These are phyloP conservation scores for Arxiozyma slooffiae DNA, from an alignment of 1,139 yeast genomes.

Conservation along the genomic window DNA sequence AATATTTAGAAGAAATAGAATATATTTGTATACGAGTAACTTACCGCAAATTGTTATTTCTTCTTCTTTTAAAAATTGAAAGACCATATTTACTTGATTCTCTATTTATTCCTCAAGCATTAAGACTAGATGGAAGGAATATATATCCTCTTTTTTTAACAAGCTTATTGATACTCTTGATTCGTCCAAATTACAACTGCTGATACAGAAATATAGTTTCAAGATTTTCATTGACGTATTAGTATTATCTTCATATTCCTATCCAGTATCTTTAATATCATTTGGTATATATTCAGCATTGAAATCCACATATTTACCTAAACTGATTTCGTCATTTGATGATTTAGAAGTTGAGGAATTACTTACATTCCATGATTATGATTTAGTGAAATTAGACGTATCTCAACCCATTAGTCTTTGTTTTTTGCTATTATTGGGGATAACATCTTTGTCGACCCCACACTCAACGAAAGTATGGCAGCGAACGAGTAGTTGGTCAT, in stretches of 20 bases:
- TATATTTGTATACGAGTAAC: not conserved
- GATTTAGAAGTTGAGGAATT: constrained; percentile 58
- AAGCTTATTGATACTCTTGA: constrained; percentile 29
- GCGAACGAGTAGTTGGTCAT: constrained; percentile 71
- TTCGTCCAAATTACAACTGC: constrained; percentile 44
- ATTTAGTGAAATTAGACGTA: constrained; percentile 54
- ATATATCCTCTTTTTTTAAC: constrained; percentile 44
- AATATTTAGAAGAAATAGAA: no score
- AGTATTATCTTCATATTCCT: constrained; percentile 54
- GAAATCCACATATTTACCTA: constrained; percentile 67
- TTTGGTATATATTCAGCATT: constrained; percentile 74
- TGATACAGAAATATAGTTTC: constrained; percentile 67
- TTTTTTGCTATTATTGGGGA: constrained; percentile 66
- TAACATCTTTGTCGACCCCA: constrained; percentile 65
- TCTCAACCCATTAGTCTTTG: constrained; percentile 66
- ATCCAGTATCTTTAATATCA: constrained; percentile 72
- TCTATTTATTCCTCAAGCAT: constrained; percentile 48
- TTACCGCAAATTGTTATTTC: not conserved
- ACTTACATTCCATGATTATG: constrained; percentile 80
- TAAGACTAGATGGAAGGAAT: constrained; percentile 71
- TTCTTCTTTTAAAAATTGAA: constrained; percentile 90
- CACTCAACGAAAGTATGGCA: constrained; percentile 75
- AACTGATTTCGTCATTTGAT: constrained; percentile 53
- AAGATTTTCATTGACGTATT: constrained; percentile 72
- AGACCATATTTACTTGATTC: constrained; percentile 72